Evolutionary conservation across 768 basidiomycete species (phyloP).

Genomic region (Boletus reticuloceps): DNA sequence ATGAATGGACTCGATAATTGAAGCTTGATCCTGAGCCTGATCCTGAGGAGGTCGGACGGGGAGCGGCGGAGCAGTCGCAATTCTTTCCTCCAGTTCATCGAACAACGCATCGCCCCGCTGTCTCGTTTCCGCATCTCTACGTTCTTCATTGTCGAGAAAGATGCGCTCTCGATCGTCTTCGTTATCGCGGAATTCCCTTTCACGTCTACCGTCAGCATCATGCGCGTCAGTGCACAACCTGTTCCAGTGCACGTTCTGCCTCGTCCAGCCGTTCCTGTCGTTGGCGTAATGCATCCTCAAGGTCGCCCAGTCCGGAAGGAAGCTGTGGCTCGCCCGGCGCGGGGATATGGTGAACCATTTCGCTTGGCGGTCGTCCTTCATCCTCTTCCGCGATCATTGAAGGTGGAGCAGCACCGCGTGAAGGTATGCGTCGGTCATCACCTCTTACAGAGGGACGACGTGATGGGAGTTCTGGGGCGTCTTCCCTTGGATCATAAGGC

Average conservation of each 20-base stretch:
- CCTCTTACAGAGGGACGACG: conserved; percentile 7
- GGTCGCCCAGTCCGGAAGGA: conserved; percentile 27
- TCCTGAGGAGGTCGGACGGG: conserved; percentile 18
- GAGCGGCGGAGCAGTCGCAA: conserved; percentile 21
- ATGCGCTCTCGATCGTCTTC: conserved; percentile 64
- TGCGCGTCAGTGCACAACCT: conserved; percentile 48
- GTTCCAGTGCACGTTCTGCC: conserved; percentile 48
- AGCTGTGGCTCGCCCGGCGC: conserved; percentile 14
- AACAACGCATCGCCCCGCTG: conserved; percentile 32
- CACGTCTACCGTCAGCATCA: conserved; percentile 62
- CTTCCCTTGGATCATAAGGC: not conserved
- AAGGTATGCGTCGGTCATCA: conserved; percentile 11
- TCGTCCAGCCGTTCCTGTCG: conserved; percentile 57
- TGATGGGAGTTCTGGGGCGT: not conserved
- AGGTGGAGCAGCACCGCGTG: conserved; percentile 16
- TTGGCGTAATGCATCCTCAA: conserved; percentile 45
- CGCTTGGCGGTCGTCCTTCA: conserved; percentile 18
- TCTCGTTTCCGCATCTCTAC: conserved; percentile 54
- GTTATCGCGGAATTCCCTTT: conserved; percentile 57
- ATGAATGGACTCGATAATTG: conserved; percentile 37
- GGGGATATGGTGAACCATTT: conserved; percentile 26
- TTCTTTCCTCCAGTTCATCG: conserved; percentile 28
- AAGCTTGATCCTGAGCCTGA: conserved; percentile 27
- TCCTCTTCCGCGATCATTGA: conserved; percentile 20
- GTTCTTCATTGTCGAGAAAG: conserved; percentile 58